Conservation (phyloP, 1,284 basidiomycete species). For the Irpex rosettiformis region DNA sequence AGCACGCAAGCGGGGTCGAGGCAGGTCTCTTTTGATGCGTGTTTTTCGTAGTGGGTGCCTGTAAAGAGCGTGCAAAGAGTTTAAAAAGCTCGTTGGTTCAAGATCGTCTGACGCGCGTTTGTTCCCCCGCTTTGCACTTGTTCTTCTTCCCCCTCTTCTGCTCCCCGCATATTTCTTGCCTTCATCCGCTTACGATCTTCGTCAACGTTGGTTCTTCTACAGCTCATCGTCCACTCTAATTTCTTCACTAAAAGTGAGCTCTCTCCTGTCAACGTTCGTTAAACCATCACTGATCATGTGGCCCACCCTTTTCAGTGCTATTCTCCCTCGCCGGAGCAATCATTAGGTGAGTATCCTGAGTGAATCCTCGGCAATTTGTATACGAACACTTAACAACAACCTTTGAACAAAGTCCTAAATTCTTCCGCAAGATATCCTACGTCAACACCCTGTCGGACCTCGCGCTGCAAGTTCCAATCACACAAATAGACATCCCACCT, state of each 20-base stretch:
- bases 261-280: not conserved
- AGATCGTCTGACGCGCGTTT: too few relatives aligned
- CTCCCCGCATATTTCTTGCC: not conserved
- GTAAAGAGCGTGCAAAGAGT: too few relatives aligned
- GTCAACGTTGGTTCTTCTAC: not conserved
- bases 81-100: too few relatives aligned
- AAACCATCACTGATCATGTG: not conserved
- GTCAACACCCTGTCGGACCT: constrained; percentile 73
- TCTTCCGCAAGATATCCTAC: constrained; percentile 77
- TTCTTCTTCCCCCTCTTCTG: constrained; percentile 5
- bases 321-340: constrained; percentile 83
- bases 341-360: constrained; percentile 53
- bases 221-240: constrained; percentile 84
- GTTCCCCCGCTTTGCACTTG: not conserved
- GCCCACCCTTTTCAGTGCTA: constrained; percentile 50
- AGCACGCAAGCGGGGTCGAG: too few relatives aligned
- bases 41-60: too few relatives aligned
- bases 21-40: too few relatives aligned
- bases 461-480: constrained; percentile 71
- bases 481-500: constrained; percentile 81
- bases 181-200: not conserved
- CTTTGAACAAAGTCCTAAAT: constrained; percentile 90
- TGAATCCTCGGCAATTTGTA: not conserved
- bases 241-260: constrained; percentile 81
- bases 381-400: too few relatives aligned